Conservation (phyloP, 2,329 filamentous ascomycete genomes). For the Didymella pomorum region DNA sequence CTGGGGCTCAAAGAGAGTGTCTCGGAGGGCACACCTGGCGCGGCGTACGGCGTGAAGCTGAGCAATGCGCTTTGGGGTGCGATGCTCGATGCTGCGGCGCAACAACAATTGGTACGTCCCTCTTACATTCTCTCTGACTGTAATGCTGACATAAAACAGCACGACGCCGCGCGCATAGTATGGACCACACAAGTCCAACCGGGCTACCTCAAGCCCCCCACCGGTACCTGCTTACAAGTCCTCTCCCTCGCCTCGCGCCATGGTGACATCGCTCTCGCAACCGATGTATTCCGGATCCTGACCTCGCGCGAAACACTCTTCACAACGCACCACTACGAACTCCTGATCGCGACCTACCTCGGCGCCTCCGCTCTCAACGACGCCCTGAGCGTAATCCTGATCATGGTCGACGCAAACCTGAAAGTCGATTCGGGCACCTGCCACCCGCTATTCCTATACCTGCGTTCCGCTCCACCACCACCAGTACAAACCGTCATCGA, state of each 20-base stretch:
- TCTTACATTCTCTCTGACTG: not conserved
- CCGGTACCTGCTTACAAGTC: constrained; percentile 71
- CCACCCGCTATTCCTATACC: constrained; percentile 65
- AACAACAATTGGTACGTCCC: constrained; percentile 62
- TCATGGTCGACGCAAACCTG: constrained; percentile 73
- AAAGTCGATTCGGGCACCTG: constrained; percentile 67
- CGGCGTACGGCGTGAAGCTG: constrained; percentile 46
- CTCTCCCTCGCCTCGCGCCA: constrained; percentile 75
- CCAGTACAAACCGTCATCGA: not conserved
- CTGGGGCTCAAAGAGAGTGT: constrained; percentile 58
- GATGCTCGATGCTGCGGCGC: constrained; percentile 78
- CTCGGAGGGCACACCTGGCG: constrained; percentile 18
- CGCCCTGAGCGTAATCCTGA: constrained; percentile 73
- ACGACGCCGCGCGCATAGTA: constrained; percentile 70
- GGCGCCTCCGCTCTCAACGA: constrained; percentile 66
- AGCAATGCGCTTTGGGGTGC: constrained; percentile 71
- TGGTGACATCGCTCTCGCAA: constrained; percentile 73
- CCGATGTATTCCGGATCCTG: constrained; percentile 73
- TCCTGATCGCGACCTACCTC: constrained; percentile 76
- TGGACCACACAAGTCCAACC: constrained; percentile 74
- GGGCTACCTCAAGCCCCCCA: constrained; percentile 67
- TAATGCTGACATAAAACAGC: constrained; percentile 49
- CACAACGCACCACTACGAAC: constrained; percentile 77
- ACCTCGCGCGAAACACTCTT: constrained; percentile 66
- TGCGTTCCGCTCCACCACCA: constrained; percentile 53